Percentiles rank a stretch among this genome's conserved stretches.
Evolutionary conservation across 257 asterid genomes (phyloP).

Genomic region (Fraxinus americana): DNA sequence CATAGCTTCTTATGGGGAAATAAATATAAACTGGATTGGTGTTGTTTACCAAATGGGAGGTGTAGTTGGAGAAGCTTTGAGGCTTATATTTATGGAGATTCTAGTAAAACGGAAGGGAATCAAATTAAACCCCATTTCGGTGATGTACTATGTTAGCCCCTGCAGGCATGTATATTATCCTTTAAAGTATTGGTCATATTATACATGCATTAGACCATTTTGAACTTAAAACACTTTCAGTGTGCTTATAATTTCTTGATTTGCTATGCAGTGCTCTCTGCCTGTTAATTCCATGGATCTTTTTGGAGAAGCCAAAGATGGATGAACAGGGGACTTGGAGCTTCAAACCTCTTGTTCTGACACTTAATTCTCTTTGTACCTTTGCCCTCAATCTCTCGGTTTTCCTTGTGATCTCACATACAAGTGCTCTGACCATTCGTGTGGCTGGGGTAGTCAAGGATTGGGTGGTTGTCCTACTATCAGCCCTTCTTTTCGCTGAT

Average conservation of each 20-base stretch:
- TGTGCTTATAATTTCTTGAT: conserved; percentile 3
- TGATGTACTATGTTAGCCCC: conserved; percentile 98
- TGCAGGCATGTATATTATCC: conserved; percentile 71
- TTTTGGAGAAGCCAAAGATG: conserved; percentile 92
- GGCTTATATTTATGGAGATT: conserved; percentile 94
- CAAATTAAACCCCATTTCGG: conserved; percentile 83
- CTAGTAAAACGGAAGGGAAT: conserved; percentile 90
- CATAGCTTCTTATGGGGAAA: conserved; percentile 94
- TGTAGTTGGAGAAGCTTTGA: conserved; percentile 94
- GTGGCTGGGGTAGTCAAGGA: conserved; percentile 99
- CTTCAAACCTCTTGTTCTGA: conserved; percentile 66
- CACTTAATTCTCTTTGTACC: conserved; percentile 84
- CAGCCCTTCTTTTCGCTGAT: conserved; percentile 92
- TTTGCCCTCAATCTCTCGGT: conserved; percentile 95
- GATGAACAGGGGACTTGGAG: conserved; percentile 72
- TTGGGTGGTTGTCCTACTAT: conserved; percentile 95
- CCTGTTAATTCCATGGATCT: conserved; percentile 92
- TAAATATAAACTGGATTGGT: conserved; percentile 87
- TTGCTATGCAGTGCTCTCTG: conserved; percentile 78
- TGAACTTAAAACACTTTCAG: background rate
- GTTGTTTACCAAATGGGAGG: conserved; percentile 99
- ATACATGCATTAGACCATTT: no score
- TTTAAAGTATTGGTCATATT: background rate
- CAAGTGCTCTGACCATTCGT: conserved; percentile 98
- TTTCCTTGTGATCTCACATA: conserved; percentile 90